Evolutionary conservation across 2,329 filamentous ascomycete genomes (phyloP), one percentile per base, ranked within the genome.

Genomic region (Cordyceps farinosa): DNA sequence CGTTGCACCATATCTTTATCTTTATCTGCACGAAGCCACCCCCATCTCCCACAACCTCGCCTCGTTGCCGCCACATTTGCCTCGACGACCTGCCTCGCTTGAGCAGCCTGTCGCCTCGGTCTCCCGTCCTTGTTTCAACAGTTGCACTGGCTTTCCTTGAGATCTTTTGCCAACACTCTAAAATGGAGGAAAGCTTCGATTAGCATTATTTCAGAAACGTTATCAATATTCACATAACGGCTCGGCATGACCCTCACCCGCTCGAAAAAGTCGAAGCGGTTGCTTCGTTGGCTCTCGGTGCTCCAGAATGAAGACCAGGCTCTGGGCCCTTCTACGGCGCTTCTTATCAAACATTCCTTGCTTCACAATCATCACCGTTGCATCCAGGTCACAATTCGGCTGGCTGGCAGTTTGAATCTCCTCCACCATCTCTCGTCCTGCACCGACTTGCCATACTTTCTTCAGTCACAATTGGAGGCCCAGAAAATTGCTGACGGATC

Each of bases 301-400:
- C 65, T 67, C 10, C 78, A 80, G 65, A 70, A 79, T 34, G 69
- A 78, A 62, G 73, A 75, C 2, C 75, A 79, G 66, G 70, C 69
- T 51, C 70, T 79, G 65, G 72, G 75, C 69, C 67, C 65, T 47
- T 70, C 69, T 30, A 64, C 66, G 52, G 70, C 67, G 62, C 68
- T 67, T n/a, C 69, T 71, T 61, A 71, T 72, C 64, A 67, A 70
- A 69, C 69, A 72, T 69, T 71, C 68, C 68, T 71, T 72, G 69
- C 66, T 72, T 60, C 66, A 72, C 67, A 70, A 70, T 67, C 68
- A 69, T 63, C 65, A 69, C 57, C 70, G 70, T 66, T 72, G 70
- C 60, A 63, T 69, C 36, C 70, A 72, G 54, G 69, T 71, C 48
- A 67, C 67, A 22, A 67, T 72, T 42, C 69, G 78, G 59, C 57